Evolutionary conservation across 306 rosid genomes (phyloP).

Genomic region (Lathyrus tuberosus): DNA sequence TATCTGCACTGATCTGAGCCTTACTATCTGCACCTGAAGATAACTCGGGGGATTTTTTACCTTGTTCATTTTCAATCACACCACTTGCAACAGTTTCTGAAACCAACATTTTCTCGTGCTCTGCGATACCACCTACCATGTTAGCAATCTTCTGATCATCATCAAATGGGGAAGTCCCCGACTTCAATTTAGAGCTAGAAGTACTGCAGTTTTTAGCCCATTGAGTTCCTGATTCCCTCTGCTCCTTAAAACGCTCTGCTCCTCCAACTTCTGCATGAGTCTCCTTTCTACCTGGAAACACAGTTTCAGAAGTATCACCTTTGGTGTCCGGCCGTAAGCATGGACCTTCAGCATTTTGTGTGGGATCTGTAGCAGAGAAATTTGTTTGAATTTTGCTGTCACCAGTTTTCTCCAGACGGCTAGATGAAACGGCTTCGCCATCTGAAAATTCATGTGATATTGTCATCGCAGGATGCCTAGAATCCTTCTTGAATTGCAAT

Average conservation of each 20-base stretch:
- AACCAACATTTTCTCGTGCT: conserved; percentile 41
- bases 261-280: conserved; percentile 49
- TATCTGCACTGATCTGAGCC: conserved; percentile 40
- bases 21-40: conserved; percentile 50
- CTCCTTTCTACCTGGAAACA: conserved; percentile 42
- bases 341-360: conserved; percentile 36
- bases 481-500: conserved; percentile 36
- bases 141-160: conserved; percentile 48
- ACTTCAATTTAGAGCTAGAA: conserved; percentile 47
- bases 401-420: conserved; percentile 40
- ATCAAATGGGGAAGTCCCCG: conserved; percentile 39
- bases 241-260: conserved; percentile 44
- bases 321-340: conserved; percentile 39
- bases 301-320: conserved; percentile 36
- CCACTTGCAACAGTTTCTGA: conserved; percentile 46
- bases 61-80: conserved; percentile 51
- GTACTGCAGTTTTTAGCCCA: conserved; percentile 32
- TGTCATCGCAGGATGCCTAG: conserved; percentile 20
- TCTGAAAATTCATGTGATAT: conserved; percentile 33
- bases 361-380: conserved; percentile 35
- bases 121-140: conserved; percentile 46
- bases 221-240: conserved; percentile 40
- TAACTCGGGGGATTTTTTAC: conserved; percentile 54
- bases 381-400: conserved; percentile 34
- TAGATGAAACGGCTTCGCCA: conserved; percentile 42